Base-by-base conservation (phyloP, 2,329 filamentous ascomycete genomes). In the Pezicula carpinea region DNA sequence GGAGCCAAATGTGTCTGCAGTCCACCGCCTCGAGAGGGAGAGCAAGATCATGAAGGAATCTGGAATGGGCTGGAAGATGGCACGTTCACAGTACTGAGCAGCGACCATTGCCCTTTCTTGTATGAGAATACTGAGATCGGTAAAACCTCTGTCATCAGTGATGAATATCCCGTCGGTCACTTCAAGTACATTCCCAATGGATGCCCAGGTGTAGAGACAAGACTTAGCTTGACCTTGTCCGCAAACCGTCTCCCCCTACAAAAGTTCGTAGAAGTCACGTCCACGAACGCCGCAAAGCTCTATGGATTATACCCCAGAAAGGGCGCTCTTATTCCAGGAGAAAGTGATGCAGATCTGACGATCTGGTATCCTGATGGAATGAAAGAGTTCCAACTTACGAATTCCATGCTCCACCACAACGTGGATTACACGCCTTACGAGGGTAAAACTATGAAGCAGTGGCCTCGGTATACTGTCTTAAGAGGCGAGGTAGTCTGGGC, bases 401-500 rank as follows among this genome's bases (percentile, higher is more conserved):
- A 82, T 54, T 65, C 66, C 6, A 73, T 75, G 64, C 59, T 83
- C 52, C 79, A 84, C 60, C 80, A 83, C 58, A 70, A 77, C 50
- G 73, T 80, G 2, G 79, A 84, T 56, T 82, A 83, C 56, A 82
- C 79, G 7, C 79, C 80, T 0, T 83, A 76, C 54, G 79, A 83
- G 58, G 79, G 79, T 0, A 69, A 68, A 41, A 64, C 57, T n/a
- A 57, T 84, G 34, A 69, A 68, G 22, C 78, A 83, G 48, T 83
- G 80, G 80, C 80, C 80, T 10, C 68, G 80, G 17, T 82, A 76
- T 56, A 83, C 79, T 0, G 67, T 84, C 6, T 53, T 85, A 35
- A 64, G 80, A 46, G 80, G 80, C 0, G 63, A 75, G 50, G 69
- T 83, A 0, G 74, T 82, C 1, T 83, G 75, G 77, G 75, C 78